phyloP scores from a whole-genome alignment of 805 yeast species.

The Yueomyces sinensis region DNA sequence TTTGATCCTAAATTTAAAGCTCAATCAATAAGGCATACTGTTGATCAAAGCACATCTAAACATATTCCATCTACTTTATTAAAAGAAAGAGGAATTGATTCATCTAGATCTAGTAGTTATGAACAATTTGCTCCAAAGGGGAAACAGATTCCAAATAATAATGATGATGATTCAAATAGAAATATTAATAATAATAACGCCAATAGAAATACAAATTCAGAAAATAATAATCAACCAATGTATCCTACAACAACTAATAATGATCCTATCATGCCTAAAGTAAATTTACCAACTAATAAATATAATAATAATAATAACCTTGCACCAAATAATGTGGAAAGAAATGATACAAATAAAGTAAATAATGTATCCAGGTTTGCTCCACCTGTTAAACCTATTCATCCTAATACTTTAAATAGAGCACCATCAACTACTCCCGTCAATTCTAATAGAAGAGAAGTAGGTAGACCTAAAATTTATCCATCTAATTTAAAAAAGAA shows the following conservation, averaged over 20 bases:
- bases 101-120: conserved; percentile 12
- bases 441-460: conserved; percentile 13
- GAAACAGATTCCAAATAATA: conserved; percentile 7
- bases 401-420: conserved; percentile 11
- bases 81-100: conserved; percentile 13
- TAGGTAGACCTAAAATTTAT: conserved; percentile 21
- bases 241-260: neutral
- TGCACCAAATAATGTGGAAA: neutral
- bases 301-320: neutral
- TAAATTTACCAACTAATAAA: neutral
- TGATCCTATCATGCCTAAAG: neutral
- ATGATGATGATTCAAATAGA: neutral
- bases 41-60: conserved; percentile 56
- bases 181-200: neutral
- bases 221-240: neutral
- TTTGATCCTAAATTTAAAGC: conserved; percentile 46
- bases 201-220: neutral
- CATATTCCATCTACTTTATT: conserved; percentile 30
- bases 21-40: conserved; percentile 41
- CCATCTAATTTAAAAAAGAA: conserved; percentile 7
- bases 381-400: conserved; percentile 15
- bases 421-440: conserved; percentile 1
- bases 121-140: conserved; percentile 23
- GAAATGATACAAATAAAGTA: neutral
- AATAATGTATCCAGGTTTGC: conserved; percentile 9